These are phyloP conservation scores for Silene coronaria DNA, from an alignment of 179 eudicot species.

Conservation along the genomic window DNA sequence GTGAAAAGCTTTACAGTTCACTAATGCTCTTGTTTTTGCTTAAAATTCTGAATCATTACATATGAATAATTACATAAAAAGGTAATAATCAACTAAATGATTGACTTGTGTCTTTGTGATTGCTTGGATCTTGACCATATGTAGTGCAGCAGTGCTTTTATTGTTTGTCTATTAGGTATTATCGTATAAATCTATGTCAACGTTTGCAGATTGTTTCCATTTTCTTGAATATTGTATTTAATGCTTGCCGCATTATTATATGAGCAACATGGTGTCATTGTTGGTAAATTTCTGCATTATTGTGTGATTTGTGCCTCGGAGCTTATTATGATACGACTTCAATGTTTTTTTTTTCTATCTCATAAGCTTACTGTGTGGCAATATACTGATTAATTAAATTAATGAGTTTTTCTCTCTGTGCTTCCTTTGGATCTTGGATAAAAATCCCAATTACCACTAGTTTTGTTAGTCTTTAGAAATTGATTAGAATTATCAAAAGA, in stretches of 20 bases:
- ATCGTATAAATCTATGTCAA: too few species aligned
- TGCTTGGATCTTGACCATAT: background rate
- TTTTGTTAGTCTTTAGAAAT: background rate
- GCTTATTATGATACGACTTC: background rate
- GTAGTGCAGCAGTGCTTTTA: background rate
- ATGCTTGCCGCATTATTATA: background rate
- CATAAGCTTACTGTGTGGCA: background rate
- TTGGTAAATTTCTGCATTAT: background rate
- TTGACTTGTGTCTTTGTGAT: too few species aligned
- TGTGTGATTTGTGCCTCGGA: background rate
- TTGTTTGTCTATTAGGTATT: background rate
- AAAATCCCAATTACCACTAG: background rate
- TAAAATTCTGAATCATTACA: too few species aligned
- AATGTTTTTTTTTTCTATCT: background rate
- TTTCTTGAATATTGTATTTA: background rate
- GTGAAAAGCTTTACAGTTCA: too few species aligned
- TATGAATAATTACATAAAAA: too few species aligned
- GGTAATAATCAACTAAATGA: too few species aligned
- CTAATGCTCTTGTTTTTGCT: too few species aligned
- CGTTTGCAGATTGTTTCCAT: background rate
- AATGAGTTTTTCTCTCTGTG: background rate
- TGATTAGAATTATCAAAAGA: background rate
- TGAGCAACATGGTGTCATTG: background rate
- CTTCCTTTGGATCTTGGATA: background rate
- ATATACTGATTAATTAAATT: too few species aligned